Evolutionary conservation across 768 basidiomycete species (phyloP).

Genomic region (Pleurotus ostreatus): DNA sequence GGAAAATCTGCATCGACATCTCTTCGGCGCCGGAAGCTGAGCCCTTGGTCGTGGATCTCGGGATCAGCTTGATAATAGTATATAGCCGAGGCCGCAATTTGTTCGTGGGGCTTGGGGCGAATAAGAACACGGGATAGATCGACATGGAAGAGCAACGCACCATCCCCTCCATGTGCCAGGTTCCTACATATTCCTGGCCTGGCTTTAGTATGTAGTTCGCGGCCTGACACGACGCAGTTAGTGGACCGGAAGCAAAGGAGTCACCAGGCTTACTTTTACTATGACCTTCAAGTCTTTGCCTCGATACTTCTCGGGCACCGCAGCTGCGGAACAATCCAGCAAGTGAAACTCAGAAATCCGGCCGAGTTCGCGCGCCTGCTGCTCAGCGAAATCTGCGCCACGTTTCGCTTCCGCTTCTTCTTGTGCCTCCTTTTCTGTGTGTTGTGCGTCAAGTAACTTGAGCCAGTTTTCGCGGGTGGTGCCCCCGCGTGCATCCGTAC

Average conservation of each 20-base stretch:
- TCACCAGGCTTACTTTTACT: not conserved
- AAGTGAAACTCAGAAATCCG: not conserved
- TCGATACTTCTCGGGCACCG: not conserved
- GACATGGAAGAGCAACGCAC: not conserved
- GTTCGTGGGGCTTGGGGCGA: slow-evolving; percentile 12
- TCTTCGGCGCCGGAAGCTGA: slow-evolving; percentile 9
- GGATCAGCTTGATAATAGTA: slow-evolving; percentile 13
- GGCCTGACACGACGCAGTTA: slow-evolving; percentile 5
- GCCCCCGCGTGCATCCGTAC: not conserved
- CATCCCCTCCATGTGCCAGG: slow-evolving; percentile 17
- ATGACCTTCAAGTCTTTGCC: not conserved
- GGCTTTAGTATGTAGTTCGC: slow-evolving; percentile 12
- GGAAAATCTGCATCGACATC: not conserved
- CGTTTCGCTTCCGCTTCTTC: not conserved
- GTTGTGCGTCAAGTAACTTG: not conserved
- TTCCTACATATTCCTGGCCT: slow-evolving; percentile 13
- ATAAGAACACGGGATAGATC: no score
- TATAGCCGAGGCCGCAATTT: slow-evolving; percentile 12
- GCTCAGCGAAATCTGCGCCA: not conserved
- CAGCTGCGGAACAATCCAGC: not conserved
- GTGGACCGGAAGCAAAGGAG: not conserved
- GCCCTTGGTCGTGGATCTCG: slow-evolving; percentile 8
- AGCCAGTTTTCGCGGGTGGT: not conserved
- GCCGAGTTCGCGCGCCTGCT: not conserved
- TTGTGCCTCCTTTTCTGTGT: not conserved